phyloP scores from a whole-genome alignment of 2,329 filamentous ascomycete genomes.

The Penicillium sclerotigenum region DNA sequence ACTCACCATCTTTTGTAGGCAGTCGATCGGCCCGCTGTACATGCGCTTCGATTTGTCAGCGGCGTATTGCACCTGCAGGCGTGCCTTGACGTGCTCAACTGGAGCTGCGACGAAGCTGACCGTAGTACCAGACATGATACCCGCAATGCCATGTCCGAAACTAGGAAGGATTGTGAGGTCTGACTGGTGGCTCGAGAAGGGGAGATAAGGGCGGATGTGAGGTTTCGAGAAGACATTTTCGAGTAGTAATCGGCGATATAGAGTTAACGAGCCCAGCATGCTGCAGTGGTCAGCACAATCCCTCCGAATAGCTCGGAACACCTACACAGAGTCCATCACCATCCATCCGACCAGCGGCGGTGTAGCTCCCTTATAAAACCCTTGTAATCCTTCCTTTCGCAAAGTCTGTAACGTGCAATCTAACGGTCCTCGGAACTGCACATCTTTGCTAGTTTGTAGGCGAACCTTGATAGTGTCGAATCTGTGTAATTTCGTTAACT shows the following conservation, averaged over 20 bases:
- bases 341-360: slow-evolving; percentile 96
- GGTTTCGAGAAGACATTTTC: slow-evolving; percentile 70
- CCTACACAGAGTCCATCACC: slow-evolving; percentile 81
- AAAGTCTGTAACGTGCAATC: slow-evolving; percentile 83
- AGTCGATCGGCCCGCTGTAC: slow-evolving; percentile 86
- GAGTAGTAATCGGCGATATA: slow-evolving; percentile 81
- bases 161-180: slow-evolving; percentile 60
- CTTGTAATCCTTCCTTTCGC: slow-evolving; percentile 76
- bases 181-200: slow-evolving; percentile 35
- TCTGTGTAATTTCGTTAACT: slow-evolving; percentile 37
- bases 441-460: slow-evolving; percentile 74
- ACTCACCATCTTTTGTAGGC: slow-evolving; percentile 60
- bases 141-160: slow-evolving; percentile 82
- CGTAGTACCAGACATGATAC: slow-evolving; percentile 80
- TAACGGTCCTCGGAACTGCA: slow-evolving; percentile 79
- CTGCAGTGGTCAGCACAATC: slow-evolving; percentile 23
- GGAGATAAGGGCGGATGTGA: slow-evolving; percentile 36
- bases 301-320: not conserved
- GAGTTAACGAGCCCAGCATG: slow-evolving; percentile 87
- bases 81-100: slow-evolving; percentile 91
- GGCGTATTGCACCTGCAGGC: slow-evolving; percentile 90
- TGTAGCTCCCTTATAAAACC: slow-evolving; percentile 90
- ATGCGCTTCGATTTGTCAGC: slow-evolving; percentile 71
- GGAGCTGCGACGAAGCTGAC: slow-evolving; percentile 91
- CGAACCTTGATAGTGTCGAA: slow-evolving; percentile 98